Evolutionary conservation across 768 basidiomycete genomes (phyloP).

Genomic region (Austroboletus festivus): DNA sequence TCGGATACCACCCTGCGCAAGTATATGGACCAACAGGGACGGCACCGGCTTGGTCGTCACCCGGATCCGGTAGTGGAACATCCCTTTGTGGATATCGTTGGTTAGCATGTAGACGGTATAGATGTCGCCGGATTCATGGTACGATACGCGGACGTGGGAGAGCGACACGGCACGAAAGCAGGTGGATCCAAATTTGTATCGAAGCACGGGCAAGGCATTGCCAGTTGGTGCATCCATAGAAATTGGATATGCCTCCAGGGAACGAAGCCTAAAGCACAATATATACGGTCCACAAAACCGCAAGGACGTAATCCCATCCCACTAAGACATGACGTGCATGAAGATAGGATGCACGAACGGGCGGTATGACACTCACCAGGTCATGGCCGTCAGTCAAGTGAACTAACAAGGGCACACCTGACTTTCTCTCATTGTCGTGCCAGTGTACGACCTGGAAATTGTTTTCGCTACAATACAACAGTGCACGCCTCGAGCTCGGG

Average conservation of each 20-base stretch:
- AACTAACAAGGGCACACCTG: constrained; percentile 16
- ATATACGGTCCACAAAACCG: constrained; percentile 47
- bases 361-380: constrained; percentile 24
- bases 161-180: constrained; percentile 40
- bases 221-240: constrained; percentile 9
- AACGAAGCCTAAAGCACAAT: constrained; percentile 50
- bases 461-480: constrained; percentile 27
- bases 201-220: constrained; percentile 17
- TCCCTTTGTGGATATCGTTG: constrained; percentile 42
- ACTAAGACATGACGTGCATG: constrained; percentile 20
- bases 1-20: constrained; percentile 20
- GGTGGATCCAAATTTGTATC: constrained; percentile 23
- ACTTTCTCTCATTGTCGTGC: constrained; percentile 24
- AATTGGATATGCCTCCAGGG: constrained; percentile 42
- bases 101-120: constrained; percentile 41
- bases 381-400: constrained; percentile 29
- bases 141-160: constrained; percentile 37
- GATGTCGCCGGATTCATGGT: constrained; percentile 35
- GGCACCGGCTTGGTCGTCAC: constrained; percentile 27
- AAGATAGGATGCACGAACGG: not conserved
- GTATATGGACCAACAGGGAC: constrained; percentile 39
- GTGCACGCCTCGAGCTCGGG: constrained; percentile 28
- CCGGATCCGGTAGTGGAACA: constrained; percentile 46
- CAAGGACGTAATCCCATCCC: constrained; percentile 42
- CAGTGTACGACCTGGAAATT: constrained; percentile 40